Conservation (phyloP, 2,329 filamentous ascomycete species). For the Whalleya microplaca region DNA sequence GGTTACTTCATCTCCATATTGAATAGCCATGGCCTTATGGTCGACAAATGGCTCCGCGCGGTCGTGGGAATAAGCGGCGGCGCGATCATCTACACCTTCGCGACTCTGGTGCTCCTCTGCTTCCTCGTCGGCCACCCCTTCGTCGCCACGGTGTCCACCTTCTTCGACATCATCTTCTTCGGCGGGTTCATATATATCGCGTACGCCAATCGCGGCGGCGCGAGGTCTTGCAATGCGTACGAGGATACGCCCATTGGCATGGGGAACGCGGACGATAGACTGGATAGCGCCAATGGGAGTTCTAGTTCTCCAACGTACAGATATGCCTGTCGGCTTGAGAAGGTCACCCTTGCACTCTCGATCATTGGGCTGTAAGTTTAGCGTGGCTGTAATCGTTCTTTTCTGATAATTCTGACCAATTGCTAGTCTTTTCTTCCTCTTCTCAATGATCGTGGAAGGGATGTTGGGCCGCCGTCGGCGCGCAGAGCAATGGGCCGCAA, state of each 20-base stretch:
- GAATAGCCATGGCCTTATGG: neutral
- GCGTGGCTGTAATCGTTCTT: neutral
- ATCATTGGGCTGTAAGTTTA: neutral
- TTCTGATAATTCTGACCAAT: neutral
- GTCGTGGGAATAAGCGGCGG: conserved; percentile 66
- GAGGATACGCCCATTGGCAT: neutral
- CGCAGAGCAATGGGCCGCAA: neutral
- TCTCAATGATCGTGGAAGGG: neutral
- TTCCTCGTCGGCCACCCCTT: conserved; percentile 66
- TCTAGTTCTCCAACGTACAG: neutral
- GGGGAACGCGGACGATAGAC: neutral
- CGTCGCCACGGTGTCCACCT: conserved; percentile 53
- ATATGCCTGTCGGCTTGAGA: neutral
- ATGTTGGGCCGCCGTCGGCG: neutral
- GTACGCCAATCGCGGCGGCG: conserved; percentile 63
- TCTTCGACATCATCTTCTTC: conserved; percentile 63
- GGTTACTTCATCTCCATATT: conserved; percentile 62
- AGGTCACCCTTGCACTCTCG: neutral
- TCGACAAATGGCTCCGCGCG: conserved; percentile 55
- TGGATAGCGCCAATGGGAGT: neutral
- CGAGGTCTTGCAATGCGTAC: conserved; percentile 55
- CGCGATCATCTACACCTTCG: conserved; percentile 64
- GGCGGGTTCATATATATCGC: conserved; percentile 69
- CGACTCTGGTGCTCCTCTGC: conserved; percentile 65
- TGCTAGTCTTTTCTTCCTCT: neutral